These are phyloP conservation scores for Cardamine occulta DNA, from an alignment of 345 rosid genomes.

Conservation along the genomic window DNA sequence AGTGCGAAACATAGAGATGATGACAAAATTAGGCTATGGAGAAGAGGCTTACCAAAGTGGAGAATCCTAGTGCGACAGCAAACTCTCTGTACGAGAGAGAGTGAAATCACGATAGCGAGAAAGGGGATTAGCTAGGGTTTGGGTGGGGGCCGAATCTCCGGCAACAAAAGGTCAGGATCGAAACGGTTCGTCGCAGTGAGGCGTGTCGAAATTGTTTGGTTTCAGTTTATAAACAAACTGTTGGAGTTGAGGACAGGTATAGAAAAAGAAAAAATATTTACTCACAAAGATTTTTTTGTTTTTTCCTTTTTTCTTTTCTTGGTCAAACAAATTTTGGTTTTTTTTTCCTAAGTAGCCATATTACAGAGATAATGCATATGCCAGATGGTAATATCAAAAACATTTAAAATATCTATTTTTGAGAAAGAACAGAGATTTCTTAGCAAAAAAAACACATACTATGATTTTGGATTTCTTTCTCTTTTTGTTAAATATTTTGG, in stretches of 20 bases:
- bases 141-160: conserved; percentile 18
- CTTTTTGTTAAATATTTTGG: not conserved
- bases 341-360: not conserved
- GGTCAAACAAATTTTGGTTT: not conserved
- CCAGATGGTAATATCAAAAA: not conserved
- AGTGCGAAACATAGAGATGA: not conserved
- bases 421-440: too few species aligned
- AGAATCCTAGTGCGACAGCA: not conserved
- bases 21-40: not conserved
- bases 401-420: too few species aligned
- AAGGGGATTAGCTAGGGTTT: conserved; percentile 21
- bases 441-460: not conserved
- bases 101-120: not conserved
- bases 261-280: not conserved
- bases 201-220: conserved; percentile 32
- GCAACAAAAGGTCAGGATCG: conserved; percentile 36
- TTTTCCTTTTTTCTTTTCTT: not conserved
- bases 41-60: conserved; percentile 25
- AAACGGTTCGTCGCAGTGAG: conserved; percentile 36
- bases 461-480: not conserved
- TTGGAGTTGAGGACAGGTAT: not conserved
- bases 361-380: not conserved
- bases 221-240: conserved; percentile 20
- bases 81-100: not conserved
- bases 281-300: not conserved